Base-by-base conservation (phyloP, 192 early-diverging fungal genomes). In the Coemansia guatemalensis region DNA sequence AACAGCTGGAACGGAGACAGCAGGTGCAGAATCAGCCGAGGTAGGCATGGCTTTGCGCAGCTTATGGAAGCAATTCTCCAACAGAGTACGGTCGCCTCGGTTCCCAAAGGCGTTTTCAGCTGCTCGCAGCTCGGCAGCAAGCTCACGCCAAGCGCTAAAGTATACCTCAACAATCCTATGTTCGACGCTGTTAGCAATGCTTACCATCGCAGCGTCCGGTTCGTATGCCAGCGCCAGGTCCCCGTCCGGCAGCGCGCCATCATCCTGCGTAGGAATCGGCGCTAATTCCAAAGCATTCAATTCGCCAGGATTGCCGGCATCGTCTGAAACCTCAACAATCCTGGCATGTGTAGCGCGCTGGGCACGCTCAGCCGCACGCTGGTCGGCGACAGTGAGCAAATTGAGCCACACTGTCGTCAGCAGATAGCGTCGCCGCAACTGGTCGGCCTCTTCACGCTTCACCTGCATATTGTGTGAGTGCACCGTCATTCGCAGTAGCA, bases 81-180 rank as follows among this genome's bases (percentile, higher is more conserved):
- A 55, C 18, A 75, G 50, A 11, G 48, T 5, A 0, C 14, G 30
- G 1, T 67, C 64, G 39, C 64, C 25, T 12, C 55, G 27, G 2
- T 33, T 39, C 14, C 29, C 27, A 1, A 69, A 30, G 5, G 8
- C 30, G 4, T 44, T 52, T 48, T 64, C 53, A 9, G 58, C 12
- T 2, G 27, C 54, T 2, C 51, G 69, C n/a, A 65, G 49, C 2
- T 59, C 58, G 17, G 20, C 8, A 22, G 55, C 58, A 14, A 68
- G 47, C 23, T 62, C 30, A 17, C 52, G 75, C 75, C 75, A 78
- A 0, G 47, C 53, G 33, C 17, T 23, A 56, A 78, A 78, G 51
- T 32, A 64, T 25, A 33, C 0, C 17, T 7, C 5, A 32, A 71
- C 48, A 25, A 55, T 29, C 17, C 60, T 22, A 17, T 48, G 41